Conservation (phyloP, 2,329 filamentous ascomycete genomes). For the Apiospora malaysiana region DNA sequence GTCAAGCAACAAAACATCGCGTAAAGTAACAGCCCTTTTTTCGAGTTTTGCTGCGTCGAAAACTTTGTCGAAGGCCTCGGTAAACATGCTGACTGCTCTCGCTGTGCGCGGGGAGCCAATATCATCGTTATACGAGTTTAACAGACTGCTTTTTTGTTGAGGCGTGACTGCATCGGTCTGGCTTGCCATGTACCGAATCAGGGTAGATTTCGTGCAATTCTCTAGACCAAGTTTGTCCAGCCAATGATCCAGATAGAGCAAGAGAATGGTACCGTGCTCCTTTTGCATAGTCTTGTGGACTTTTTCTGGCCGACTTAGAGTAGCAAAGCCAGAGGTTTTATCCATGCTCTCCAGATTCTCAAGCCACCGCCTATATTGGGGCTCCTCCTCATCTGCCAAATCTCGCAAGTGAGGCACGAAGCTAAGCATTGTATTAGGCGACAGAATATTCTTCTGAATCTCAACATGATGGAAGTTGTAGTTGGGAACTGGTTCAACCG, state of each 20-base stretch:
- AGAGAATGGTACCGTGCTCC: conserved; percentile 57
- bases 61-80: conserved; percentile 61
- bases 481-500: conserved; percentile 58
- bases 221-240: conserved; percentile 55
- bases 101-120: conserved; percentile 49
- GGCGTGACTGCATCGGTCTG: conserved; percentile 56
- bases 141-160: conserved; percentile 58
- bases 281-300: conserved; percentile 54
- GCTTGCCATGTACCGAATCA: conserved; percentile 60
- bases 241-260: conserved; percentile 61
- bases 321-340: conserved; percentile 61
- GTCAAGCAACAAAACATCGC: conserved; percentile 59
- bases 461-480: conserved; percentile 67
- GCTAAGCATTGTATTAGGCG: conserved; percentile 64
- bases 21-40: conserved; percentile 51
- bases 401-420: conserved; percentile 66
- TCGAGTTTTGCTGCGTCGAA: conserved; percentile 48
- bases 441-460: conserved; percentile 64
- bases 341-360: conserved; percentile 64
- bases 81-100: conserved; percentile 55
- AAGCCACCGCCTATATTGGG: conserved; percentile 61
- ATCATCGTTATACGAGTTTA: conserved; percentile 54
- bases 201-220: conserved; percentile 56
- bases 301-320: conserved; percentile 58
- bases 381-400: conserved; percentile 61